Evolutionary conservation across 1,139 yeast genomes (phyloP), one percentile per base, ranked within the genome.

Genomic region (Starmera stellimalicola): DNA sequence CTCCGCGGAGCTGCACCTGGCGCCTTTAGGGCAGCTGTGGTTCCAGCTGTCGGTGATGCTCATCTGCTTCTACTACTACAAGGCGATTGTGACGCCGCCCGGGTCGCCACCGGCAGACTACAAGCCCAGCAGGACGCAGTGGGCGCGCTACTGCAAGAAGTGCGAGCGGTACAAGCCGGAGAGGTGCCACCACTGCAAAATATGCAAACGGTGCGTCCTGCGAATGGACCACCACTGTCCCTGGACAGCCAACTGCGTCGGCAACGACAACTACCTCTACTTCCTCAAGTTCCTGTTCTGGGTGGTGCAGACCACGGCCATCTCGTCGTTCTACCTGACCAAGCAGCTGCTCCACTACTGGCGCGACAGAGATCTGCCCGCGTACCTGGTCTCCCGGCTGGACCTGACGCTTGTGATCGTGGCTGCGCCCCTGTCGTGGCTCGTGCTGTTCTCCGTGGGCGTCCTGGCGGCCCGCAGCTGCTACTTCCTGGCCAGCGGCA

Each of bases 151-250:
- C 67, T 82, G 93, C 50, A 51, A 59, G 35, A 81, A 79, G 47
- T 84, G 95, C 52, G 48, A 72, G 22, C 55, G 50, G 16, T 73
- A 66, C 50, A 83, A 83, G 50, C 94, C 94, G 0, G 85, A 77
- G 48, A 61, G 95, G 32, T 54, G 84, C 2, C 95, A 84, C 50
- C 95, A 84, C 53, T 83, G 94, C 55, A 74, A 74, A 45, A 62
- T 66, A 1, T 75, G 82, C 45, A 58, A 65, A 9, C 54, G 50
- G 25, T 84, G 94, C 50, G 77, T 83, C 11, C 54, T 82, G 35
- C 71, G 70, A 47, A 84, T 83, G 94, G 94, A 83, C 54, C 94
- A 83, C 53, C 94, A 83, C 55, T 75, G 79, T 40, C 94, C 94
- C 0, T 84, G 94, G 94, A 81, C 93, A 0, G 70, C 73, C 55